Base-by-base conservation (phyloP, 768 basidiomycete genomes). In the Neoboletus magnificus region DNA sequence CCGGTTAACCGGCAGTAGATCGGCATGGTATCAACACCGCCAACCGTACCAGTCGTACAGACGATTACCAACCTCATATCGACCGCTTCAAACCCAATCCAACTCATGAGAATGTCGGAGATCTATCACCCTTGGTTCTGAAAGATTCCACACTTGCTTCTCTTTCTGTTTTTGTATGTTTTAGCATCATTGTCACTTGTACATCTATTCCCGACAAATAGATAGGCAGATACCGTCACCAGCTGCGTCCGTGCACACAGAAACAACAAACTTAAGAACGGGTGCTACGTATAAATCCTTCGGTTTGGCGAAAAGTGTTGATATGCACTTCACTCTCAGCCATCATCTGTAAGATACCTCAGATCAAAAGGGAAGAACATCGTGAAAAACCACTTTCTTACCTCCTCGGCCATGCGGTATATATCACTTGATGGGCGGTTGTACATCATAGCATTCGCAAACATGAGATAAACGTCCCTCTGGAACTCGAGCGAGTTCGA, bases 391-490 rank as follows among this genome's bases (percentile, higher is more conserved):
- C 20, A 56, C 33, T 30, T 53, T 41, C 87, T 72, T 66, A 94
- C 93, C 77, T 94, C 91, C 68, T 92, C 85, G 7, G 95, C 91
- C 91, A 95, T 96, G 50, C 77, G 79, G 59, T 87, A 84, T n/a
- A 96, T 87, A 66, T 92, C 90, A 16, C 87, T 89, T 5, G 84
- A 84, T 1, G 91, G 89, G 45, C 87, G 77, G 61, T 98, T 98
- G 70, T 93, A 98, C 89, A 98, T 93, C 84, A 96, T 87, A 5
- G 96, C 91, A 70, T 98, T 98, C 9, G 93, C 90, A 71, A 97
- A 96, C 88, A 98, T 96, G 58, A 97, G 77, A 66, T 84, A 87
- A 11, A 95, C 82, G 63, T 97, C 96, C 59, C 93, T 79, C 67
- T 95, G 89, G 64, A 88, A 97, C 67, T 98, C 93, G 32, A 87